These are phyloP conservation scores for Boletus coccyginus DNA, from an alignment of 768 basidiomycete species.

Conservation along the genomic window DNA sequence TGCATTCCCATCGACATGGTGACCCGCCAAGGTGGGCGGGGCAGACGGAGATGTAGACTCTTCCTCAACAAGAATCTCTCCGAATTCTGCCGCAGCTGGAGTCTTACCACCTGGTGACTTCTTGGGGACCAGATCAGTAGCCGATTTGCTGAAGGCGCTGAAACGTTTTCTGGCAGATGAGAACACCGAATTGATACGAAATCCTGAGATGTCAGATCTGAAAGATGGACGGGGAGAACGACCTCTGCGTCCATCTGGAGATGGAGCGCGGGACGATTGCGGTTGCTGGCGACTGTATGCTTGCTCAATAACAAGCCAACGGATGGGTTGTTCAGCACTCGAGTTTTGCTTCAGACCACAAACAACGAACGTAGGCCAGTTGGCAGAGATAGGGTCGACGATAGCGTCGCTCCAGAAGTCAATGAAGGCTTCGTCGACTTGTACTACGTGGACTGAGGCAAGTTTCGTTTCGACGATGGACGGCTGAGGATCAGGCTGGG, in stretches of 20 bases:
- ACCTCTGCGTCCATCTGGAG: constrained; percentile 25
- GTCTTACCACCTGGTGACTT: constrained; percentile 33
- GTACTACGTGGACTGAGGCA: constrained; percentile 39
- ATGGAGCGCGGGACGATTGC: constrained; percentile 27
- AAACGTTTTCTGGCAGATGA: constrained; percentile 59
- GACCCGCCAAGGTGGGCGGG: constrained; percentile 29
- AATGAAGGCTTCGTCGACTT: constrained; percentile 77
- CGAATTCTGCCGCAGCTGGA: constrained; percentile 62
- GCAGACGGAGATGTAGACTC: constrained; percentile 22
- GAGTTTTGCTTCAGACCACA: constrained; percentile 56
- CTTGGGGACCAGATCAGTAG: constrained; percentile 20
- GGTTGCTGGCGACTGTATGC: constrained; percentile 41
- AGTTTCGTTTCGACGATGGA: constrained; percentile 38
- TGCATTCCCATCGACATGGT: constrained; percentile 26
- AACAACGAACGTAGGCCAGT: constrained; percentile 69
- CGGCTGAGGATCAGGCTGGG: constrained; percentile 16
- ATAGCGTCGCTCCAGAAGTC: constrained; percentile 81
- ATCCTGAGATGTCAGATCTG: constrained; percentile 41
- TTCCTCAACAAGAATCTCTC: constrained; percentile 62
- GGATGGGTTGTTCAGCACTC: constrained; percentile 32
- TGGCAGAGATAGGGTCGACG: constrained; percentile 59
- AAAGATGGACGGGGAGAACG: constrained; percentile 45
- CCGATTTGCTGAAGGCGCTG: constrained; percentile 49
- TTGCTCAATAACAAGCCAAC: constrained; percentile 73
- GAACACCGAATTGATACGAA: constrained; percentile 40